These are phyloP conservation scores for Penicillium sp. DNA, from an alignment of 2,329 filamentous ascomycete species.

Conservation along the genomic window DNA sequence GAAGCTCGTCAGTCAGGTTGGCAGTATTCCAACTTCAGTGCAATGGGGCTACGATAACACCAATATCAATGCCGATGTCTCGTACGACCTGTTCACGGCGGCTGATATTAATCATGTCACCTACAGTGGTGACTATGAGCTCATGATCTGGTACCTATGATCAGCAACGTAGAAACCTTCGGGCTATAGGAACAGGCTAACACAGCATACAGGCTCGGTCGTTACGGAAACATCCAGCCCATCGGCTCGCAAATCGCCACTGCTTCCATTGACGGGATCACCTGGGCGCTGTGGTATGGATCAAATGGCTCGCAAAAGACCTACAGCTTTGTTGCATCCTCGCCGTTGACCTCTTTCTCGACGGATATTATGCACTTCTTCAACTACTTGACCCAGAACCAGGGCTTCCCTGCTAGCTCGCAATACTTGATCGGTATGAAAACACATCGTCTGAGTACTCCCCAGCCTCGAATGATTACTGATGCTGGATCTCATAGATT, in stretches of 20 bases:
- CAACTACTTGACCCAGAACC: constrained; percentile 51
- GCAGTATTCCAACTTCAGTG: constrained; percentile 45
- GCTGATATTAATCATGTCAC: constrained; percentile 41
- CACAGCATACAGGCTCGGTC: not conserved
- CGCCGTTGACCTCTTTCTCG: constrained; percentile 50
- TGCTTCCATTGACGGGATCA: constrained; percentile 51
- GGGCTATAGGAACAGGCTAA: not conserved
- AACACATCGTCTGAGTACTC: no score
- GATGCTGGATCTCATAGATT: constrained; percentile 5
- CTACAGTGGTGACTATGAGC: constrained; percentile 54
- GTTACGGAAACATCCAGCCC: constrained; percentile 49
- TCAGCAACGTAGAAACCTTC: constrained; percentile 23
- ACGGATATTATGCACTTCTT: constrained; percentile 61
- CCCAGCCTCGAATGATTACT: not conserved
- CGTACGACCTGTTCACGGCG: constrained; percentile 61
- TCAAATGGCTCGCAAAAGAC: constrained; percentile 55
- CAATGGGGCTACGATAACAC: constrained; percentile 52
- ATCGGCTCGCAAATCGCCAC: constrained; percentile 56
- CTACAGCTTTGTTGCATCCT: constrained; percentile 56
- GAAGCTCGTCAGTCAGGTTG: constrained; percentile 29
- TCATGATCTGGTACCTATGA: constrained; percentile 63
- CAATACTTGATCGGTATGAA: constrained; percentile 50
- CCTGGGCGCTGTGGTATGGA: constrained; percentile 61
- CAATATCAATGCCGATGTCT: constrained; percentile 55
- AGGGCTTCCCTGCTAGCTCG: constrained; percentile 48